These are phyloP conservation scores for Raffaelea deltoideospora DNA, from an alignment of 2,329 filamentous ascomycete species.

Conservation along the genomic window DNA sequence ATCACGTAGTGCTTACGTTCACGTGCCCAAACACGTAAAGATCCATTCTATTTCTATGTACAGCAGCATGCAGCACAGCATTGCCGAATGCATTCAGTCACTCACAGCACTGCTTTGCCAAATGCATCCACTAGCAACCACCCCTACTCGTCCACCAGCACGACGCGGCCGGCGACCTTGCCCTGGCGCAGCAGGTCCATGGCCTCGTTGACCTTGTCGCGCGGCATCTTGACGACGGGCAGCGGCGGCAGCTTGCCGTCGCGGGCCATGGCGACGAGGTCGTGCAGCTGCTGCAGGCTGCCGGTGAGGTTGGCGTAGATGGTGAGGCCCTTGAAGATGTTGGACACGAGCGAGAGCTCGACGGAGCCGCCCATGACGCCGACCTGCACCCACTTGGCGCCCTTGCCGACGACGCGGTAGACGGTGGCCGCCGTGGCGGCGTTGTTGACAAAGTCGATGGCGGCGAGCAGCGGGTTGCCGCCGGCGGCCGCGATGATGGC, in stretches of 20 bases:
- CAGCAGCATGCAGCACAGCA: too few relatives aligned
- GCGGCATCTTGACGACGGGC: constrained; percentile 3
- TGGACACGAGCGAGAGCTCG: constrained; percentile 3
- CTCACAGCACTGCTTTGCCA: too few relatives aligned
- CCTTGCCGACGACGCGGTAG: constrained; percentile 4
- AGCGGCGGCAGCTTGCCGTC: constrained; percentile 1
- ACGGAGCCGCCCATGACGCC: constrained; percentile 6
- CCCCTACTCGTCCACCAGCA: constrained; percentile 3
- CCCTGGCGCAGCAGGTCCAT: constrained; percentile 3
- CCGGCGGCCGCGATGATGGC: constrained; percentile 8
- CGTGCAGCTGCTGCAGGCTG: constrained; percentile 1
- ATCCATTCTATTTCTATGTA: too few relatives aligned
- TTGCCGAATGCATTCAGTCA: too few relatives aligned
- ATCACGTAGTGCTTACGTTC: too few relatives aligned
- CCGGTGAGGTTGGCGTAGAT: constrained; percentile 4
- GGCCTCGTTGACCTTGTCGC: constrained; percentile 3
- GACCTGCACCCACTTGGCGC: constrained; percentile 6
- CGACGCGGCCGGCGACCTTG: constrained; percentile 2
- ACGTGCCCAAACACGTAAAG: too few relatives aligned
- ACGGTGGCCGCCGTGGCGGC: constrained; percentile 2
- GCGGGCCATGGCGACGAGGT: constrained; percentile 1
- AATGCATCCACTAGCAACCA: too few relatives aligned
- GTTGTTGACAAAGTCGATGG: constrained; percentile 7
- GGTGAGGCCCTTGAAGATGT: constrained; percentile 6
- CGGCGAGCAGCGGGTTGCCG: constrained; percentile 5